Base-by-base conservation (phyloP, 768 basidiomycete genomes). In the Mycena kentingensis region DNA sequence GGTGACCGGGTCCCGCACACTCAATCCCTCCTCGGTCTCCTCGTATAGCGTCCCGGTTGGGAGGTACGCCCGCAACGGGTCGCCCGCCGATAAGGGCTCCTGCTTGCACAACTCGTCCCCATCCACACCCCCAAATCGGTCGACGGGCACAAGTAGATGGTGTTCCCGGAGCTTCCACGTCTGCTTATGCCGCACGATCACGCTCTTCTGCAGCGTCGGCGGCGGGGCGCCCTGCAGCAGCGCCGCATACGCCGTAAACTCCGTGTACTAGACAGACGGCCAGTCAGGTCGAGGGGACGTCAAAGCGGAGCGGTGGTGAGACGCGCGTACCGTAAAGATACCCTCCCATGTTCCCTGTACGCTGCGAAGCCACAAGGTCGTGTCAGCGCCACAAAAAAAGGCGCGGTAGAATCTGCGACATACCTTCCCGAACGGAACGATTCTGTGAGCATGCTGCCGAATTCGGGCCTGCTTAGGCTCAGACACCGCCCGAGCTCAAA, bases 111-210 rank as follows among this genome's bases (percentile, higher is more conserved):
- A n/a, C n/a, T 57, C 51, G 39, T 70, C 70, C 24, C 68, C 53
- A 26, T 67, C 70, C 28, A 54, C n/a, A n/a, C n/a, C n/a, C n/a
- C n/a, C n/a, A n/a, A n/a, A 60, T 10, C 62, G 61, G 16, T 57
- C 53, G 42, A 72, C 70, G 15, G 55, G 41, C 58, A 65, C 55
- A 4, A 75, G 38, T 13, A 89, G 71, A 61, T 90, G 83, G 61
- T 91, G 82, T 67, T 93, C 90, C 29, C 82, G 82, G 36, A 97
- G 70, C 62, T 85, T 87, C 93, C 93, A 96, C 0, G 92, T 92
- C 64, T 97, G 94, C 16, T 82, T 84, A 67, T 98, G 93, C 60
- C 87, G 82, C 1, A 88, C 91, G 24, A 90, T 84, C 42, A 85
- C 74, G 38, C 87, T 86, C 36, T 83, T 81, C 60, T 89, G 83